Evolutionary conservation across 129 eudicot species (phyloP).

Genomic region (Lactuca sativa): DNA sequence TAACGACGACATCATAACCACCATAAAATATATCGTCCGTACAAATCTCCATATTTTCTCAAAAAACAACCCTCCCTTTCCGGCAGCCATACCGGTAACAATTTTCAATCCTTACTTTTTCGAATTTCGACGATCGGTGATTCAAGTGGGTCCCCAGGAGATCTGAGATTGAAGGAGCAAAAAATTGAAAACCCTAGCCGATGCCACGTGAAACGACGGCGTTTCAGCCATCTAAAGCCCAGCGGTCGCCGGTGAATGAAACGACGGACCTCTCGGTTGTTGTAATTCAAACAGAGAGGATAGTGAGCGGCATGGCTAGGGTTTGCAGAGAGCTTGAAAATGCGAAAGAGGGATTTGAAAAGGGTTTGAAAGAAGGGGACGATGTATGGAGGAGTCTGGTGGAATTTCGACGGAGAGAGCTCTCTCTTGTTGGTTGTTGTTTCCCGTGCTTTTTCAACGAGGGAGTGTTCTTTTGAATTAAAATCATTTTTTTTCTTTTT

Average conservation of each 20-base stretch:
- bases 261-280: constrained; percentile 18
- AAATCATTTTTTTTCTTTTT: background rate
- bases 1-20: constrained; percentile 79
- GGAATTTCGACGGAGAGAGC: constrained; percentile 31
- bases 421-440: constrained; percentile 25
- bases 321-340: constrained; percentile 33
- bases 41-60: constrained; percentile 67
- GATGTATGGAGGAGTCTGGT: constrained; percentile 23
- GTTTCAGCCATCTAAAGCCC: constrained; percentile 40
- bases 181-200: constrained; percentile 44
- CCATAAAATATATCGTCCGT: constrained; percentile 74
- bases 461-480: constrained; percentile 18
- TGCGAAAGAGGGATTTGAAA: constrained; percentile 11
- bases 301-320: constrained; percentile 42
- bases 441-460: constrained; percentile 40
- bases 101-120: background rate
- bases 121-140: constrained; percentile 9
- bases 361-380: constrained; percentile 9
- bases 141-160: constrained; percentile 36
- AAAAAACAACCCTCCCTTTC: constrained; percentile 43
- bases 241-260: constrained; percentile 31
- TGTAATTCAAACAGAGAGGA: constrained; percentile 12
- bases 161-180: constrained; percentile 33
- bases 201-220: constrained; percentile 30
- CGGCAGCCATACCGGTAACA: constrained; percentile 30